Conservation (phyloP, 164 flowering plant genomes). For the Stephania cephalantha region DNA sequence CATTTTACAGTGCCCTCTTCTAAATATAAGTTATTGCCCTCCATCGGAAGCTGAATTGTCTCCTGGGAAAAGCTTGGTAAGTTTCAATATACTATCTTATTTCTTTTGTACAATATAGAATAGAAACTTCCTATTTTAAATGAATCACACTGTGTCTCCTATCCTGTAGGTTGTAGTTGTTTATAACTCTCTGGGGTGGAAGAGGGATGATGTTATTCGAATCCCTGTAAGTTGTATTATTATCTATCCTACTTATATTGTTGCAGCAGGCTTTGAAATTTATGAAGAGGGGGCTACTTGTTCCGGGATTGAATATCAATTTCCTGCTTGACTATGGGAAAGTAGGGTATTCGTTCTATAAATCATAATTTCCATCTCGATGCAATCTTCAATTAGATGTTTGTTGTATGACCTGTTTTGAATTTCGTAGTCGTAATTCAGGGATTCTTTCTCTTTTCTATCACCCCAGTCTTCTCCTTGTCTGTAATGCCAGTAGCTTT, state of each 20-base stretch:
- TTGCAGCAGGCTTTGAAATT: neutral
- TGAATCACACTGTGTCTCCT: constrained; percentile 8
- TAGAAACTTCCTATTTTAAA: neutral
- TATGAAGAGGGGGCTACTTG: neutral
- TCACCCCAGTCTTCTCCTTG: too few species aligned
- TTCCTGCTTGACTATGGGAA: neutral
- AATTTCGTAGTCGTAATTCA: too few species aligned
- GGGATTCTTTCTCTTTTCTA: too few species aligned
- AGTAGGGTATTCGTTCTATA: neutral
- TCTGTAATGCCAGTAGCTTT: too few species aligned
- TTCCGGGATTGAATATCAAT: neutral
- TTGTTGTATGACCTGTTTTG: too few species aligned
- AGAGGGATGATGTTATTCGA: constrained; percentile 63
- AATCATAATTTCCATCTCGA: neutral
- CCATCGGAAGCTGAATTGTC: constrained; percentile 65
- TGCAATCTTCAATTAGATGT: neutral
- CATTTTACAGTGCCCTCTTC: constrained; percentile 75
- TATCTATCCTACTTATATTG: neutral
- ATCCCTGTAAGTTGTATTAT: constrained; percentile 63
- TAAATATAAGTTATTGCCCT: constrained; percentile 90
- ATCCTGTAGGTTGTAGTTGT: constrained; percentile 54
- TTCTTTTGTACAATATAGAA: neutral
- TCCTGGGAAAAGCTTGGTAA: constrained; percentile 67
- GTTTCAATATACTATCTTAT: constrained; percentile 8
- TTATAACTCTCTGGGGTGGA: constrained; percentile 95